Evolutionary conservation across 192 early-diverging fungal genomes (phyloP).

Genomic region (Glomus cerebriforme): DNA sequence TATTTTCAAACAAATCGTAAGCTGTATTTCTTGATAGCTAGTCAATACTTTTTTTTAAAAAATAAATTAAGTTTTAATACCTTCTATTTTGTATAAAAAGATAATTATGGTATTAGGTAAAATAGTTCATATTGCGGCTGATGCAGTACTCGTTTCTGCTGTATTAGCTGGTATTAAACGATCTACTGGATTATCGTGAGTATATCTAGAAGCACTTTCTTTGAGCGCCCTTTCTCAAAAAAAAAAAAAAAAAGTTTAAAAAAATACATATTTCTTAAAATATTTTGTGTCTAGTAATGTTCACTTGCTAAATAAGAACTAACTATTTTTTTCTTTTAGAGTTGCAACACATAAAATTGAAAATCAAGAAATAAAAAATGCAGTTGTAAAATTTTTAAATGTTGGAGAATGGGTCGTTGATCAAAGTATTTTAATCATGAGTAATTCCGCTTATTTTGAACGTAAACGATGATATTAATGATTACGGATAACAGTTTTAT

Average conservation of each 20-base stretch:
- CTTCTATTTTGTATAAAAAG: not conserved
- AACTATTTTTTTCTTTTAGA: conserved; percentile 31
- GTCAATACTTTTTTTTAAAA: no score
- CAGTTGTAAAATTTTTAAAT: conserved; percentile 54
- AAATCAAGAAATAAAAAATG: conserved; percentile 49
- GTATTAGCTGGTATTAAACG: conserved; percentile 62
- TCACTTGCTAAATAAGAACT: no score
- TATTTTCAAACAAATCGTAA: no score
- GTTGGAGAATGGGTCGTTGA: conserved; percentile 61
- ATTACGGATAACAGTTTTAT: no score
- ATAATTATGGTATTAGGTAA: conserved; percentile 40
- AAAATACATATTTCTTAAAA: no score
- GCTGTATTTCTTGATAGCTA: no score
- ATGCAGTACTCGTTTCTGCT: conserved; percentile 60
- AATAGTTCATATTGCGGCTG: conserved; percentile 55
- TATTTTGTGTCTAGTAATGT: no score
- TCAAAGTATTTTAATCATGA: conserved; percentile 46
- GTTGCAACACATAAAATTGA: conserved; percentile 53
- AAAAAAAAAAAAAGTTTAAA: no score
- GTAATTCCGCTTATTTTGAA: conserved; percentile 56
- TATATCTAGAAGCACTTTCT: no score
- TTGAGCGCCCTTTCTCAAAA: no score
- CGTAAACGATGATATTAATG: conserved; percentile 47
- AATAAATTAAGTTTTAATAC: not conserved
- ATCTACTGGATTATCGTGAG: conserved; percentile 49